Evolutionary conservation across 768 basidiomycete genomes (phyloP).

Genomic region (Ramaria sp.): DNA sequence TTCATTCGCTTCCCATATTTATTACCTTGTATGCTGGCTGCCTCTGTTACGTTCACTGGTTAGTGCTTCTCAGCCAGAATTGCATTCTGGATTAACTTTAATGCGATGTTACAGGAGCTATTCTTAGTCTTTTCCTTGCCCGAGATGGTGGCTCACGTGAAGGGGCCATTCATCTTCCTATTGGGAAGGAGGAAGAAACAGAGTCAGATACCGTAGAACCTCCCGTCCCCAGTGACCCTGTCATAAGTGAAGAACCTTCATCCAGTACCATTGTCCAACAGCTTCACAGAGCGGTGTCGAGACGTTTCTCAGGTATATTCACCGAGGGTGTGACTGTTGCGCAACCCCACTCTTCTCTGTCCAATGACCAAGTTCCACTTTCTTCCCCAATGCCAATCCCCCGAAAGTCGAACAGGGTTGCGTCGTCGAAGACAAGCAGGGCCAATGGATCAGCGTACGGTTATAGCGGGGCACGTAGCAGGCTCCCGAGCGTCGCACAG

Average conservation of each 20-base stretch:
- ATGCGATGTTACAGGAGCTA: slow-evolving; percentile 44
- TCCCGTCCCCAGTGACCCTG: slow-evolving; percentile 14
- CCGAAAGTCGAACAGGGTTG: slow-evolving; percentile 21
- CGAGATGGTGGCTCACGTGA: slow-evolving; percentile 85
- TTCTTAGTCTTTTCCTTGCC: slow-evolving; percentile 82
- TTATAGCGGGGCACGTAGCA: slow-evolving; percentile 45
- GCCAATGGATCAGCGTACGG: slow-evolving; percentile 75
- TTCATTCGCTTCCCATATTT: slow-evolving; percentile 84
- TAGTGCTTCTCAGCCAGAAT: slow-evolving; percentile 11
- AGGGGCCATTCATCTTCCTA: slow-evolving; percentile 71
- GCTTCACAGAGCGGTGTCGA: slow-evolving; percentile 36
- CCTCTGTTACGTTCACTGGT: slow-evolving; percentile 66
- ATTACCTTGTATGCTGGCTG: slow-evolving; percentile 73
- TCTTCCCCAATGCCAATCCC: slow-evolving; percentile 26
- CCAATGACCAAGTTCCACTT: slow-evolving; percentile 31
- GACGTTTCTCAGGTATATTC: slow-evolving; percentile 50
- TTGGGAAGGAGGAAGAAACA: slow-evolving; percentile 53
- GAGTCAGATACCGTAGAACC: slow-evolving; percentile 25
- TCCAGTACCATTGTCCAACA: slow-evolving; percentile 21
- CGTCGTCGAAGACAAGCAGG: slow-evolving; percentile 41
- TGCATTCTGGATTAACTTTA: background rate
- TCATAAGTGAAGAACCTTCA: slow-evolving; percentile 52
- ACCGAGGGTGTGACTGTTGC: slow-evolving; percentile 37
- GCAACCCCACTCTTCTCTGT: slow-evolving; percentile 22
- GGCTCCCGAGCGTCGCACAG: slow-evolving; percentile 39